Conservation (phyloP, 768 basidiomycete genomes). For the Boletus fagicola region DNA sequence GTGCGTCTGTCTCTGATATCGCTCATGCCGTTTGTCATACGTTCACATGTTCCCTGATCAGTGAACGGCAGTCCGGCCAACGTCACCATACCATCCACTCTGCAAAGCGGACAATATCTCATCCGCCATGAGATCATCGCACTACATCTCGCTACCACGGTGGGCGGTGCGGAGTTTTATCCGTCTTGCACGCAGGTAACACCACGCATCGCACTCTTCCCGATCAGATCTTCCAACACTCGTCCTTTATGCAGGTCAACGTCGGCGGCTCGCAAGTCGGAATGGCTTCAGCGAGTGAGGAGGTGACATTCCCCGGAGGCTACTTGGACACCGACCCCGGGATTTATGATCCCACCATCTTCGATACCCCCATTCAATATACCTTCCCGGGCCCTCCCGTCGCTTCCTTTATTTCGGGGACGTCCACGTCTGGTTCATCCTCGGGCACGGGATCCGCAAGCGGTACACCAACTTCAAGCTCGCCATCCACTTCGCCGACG, state of each 20-base stretch:
- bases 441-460: conserved; percentile 3
- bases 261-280: conserved; percentile 56
- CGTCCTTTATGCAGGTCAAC: conserved; percentile 38
- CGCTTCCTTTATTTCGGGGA: conserved; percentile 38
- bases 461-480: background rate
- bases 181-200: conserved; percentile 57
- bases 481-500: conserved; percentile 8
- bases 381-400: conserved; percentile 56
- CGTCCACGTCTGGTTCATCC: conserved; percentile 13
- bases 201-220: conserved; percentile 1
- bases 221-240: background rate
- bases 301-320: conserved; percentile 69
- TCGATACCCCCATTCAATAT: conserved; percentile 34
- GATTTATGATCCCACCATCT: conserved; percentile 52
- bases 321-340: conserved; percentile 72
- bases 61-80: conserved; percentile 42
- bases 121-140: conserved; percentile 80
- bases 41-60: conserved; percentile 13
- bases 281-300: conserved; percentile 43
- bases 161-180: conserved; percentile 78
- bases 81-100: conserved; percentile 45
- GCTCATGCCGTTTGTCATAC: background rate
- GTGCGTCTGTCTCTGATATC: conserved; percentile 36
- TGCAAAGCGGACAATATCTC: conserved; percentile 70
- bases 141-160: conserved; percentile 57